phyloP scores from a whole-genome alignment of 352 stramenopile species.

The Phytophthora boehmeriae region DNA sequence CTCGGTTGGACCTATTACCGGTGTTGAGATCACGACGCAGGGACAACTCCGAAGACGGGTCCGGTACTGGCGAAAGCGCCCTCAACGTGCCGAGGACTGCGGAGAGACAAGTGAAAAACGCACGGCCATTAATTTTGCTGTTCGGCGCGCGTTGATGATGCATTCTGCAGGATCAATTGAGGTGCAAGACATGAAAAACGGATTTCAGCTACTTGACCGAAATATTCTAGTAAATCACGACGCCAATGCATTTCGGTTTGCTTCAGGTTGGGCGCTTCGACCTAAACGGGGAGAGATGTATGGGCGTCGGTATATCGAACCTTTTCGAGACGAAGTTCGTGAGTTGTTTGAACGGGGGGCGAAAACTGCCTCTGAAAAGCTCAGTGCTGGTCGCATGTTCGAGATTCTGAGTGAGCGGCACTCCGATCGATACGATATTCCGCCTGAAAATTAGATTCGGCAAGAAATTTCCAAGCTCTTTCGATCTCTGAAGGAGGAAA shows the following conservation, averaged over 20 bases:
- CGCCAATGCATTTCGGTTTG: not conserved
- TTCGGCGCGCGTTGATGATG: not conserved
- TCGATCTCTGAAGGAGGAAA: no score
- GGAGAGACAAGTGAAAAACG: not conserved
- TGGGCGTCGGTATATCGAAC: slow-evolving; percentile 1
- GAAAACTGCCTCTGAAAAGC: not conserved
- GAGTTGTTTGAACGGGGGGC: slow-evolving; percentile 1
- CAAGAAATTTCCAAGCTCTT: no score
- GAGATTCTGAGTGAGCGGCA: no score
- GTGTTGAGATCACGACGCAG: slow-evolving; percentile 1
- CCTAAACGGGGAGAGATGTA: slow-evolving; percentile 5
- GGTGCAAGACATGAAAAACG: no score
- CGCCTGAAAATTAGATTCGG: no score
- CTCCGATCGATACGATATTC: no score
- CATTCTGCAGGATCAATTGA: not conserved
- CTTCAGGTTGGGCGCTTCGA: slow-evolving; percentile 2
- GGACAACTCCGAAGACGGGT: not conserved
- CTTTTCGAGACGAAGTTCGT: slow-evolving; percentile 1
- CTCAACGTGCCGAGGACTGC: not conserved
- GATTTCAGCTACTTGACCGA: not conserved
- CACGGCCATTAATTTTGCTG: not conserved
- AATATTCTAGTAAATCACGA: not conserved
- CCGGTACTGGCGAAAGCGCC: not conserved
- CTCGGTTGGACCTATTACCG: slow-evolving; percentile 1
- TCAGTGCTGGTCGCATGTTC: not conserved